These are phyloP conservation scores for Phylloporus sp. DNA, from an alignment of 1,284 basidiomycete genomes.

Conservation along the genomic window DNA sequence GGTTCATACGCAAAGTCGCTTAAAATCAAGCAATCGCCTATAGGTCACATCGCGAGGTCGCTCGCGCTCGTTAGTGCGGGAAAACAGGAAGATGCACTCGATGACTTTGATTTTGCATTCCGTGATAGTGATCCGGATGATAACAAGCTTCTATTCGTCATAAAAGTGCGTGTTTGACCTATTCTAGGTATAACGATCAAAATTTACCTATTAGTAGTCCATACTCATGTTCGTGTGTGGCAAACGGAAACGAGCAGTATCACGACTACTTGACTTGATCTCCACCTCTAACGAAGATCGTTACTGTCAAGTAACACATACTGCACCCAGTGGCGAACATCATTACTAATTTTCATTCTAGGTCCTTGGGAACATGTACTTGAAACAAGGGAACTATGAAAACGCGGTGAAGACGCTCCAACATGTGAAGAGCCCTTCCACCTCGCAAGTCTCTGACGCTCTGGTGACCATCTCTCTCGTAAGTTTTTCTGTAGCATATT, in stretches of 20 bases:
- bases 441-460: neutral
- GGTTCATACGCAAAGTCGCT: neutral
- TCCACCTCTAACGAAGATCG: neutral
- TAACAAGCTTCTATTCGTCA: constrained; percentile 9
- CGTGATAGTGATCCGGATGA: constrained; percentile 1
- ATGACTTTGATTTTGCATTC: constrained; percentile 3
- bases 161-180: constrained; percentile 6
- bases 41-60: constrained; percentile 7
- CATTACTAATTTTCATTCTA: neutral
- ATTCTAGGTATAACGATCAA: neutral
- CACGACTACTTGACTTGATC: constrained; percentile 6
- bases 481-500: neutral
- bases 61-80: neutral
- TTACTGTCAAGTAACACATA: constrained; percentile 3
- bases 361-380: constrained; percentile 14
- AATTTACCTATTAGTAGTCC: neutral
- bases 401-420: neutral
- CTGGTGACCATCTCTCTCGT: constrained; percentile 9
- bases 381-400: constrained; percentile 14
- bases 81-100: neutral
- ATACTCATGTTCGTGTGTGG: constrained; percentile 9
- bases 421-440: neutral
- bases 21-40: constrained; percentile 3
- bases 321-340: too few species aligned
- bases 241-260: constrained; percentile 7